Percentiles rank a stretch among this genome's conserved stretches.
Evolutionary conservation across 139 green algal genomes (phyloP).

Genomic region (Chlorella sp.): DNA sequence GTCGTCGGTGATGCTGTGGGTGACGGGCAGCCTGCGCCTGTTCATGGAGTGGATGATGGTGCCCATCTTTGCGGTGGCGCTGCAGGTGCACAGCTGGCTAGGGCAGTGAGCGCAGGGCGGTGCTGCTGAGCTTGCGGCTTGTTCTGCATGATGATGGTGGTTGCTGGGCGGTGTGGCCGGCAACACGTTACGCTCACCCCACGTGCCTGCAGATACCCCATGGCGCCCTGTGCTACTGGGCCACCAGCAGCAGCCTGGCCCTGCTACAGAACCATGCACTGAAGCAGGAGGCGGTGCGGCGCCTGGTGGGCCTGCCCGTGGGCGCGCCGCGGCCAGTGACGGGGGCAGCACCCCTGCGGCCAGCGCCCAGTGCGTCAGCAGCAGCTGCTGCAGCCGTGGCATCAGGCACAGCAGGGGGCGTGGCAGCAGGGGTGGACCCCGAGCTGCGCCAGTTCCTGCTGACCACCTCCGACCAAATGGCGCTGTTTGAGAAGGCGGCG

Average conservation of each 20-base stretch:
- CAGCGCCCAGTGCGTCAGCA: not conserved
- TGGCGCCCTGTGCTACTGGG: slow-evolving; percentile 81
- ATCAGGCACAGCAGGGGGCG: not conserved
- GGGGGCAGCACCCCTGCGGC: not conserved
- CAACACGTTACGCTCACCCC: not conserved
- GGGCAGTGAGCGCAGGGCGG: no score
- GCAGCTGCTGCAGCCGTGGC: not conserved
- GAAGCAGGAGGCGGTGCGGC: not conserved
- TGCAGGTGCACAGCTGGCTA: slow-evolving; percentile 29
- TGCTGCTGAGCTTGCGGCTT: slow-evolving; percentile 59
- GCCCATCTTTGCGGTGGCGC: slow-evolving; percentile 45
- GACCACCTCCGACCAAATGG: slow-evolving; percentile 18
- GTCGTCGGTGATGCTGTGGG: slow-evolving; percentile 23
- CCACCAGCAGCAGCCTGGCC: slow-evolving; percentile 57
- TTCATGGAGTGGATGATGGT: slow-evolving; percentile 58
- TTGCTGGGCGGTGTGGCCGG: not conserved
- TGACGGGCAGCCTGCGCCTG: slow-evolving; percentile 44
- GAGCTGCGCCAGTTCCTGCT: slow-evolving; percentile 13
- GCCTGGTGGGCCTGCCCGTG: not conserved
- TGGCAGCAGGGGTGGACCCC: not conserved
- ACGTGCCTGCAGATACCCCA: slow-evolving; percentile 72
- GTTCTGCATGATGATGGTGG: not conserved
- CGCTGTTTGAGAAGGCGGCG: slow-evolving; percentile 45
- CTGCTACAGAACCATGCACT: slow-evolving; percentile 46
- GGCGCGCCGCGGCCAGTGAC: not conserved